Conservation (phyloP, 1,284 basidiomycete species). For the Tilletia walkeri region DNA sequence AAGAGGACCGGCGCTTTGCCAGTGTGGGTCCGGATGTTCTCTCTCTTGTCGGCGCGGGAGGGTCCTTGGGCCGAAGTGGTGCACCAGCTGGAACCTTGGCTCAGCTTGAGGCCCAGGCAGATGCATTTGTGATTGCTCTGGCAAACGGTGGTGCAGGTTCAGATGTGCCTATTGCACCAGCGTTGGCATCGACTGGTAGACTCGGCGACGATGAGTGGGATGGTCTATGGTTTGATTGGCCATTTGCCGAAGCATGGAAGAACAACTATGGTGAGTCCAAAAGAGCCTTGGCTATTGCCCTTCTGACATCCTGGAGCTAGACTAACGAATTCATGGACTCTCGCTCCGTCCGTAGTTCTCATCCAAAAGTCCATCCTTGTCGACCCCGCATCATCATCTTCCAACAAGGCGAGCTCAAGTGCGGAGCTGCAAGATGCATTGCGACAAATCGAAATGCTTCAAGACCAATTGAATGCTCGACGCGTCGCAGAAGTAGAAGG, state of each 20-base stretch:
- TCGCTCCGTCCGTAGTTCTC: conserved; percentile 17
- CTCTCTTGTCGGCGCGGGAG: conserved; percentile 24
- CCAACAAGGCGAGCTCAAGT: conserved; percentile 31
- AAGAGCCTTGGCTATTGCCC: not conserved
- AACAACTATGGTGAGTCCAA: conserved; percentile 78
- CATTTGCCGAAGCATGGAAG: conserved; percentile 98
- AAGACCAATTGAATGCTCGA: conserved; percentile 25
- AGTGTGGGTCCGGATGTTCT: conserved; percentile 76
- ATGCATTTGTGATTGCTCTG: conserved; percentile 44
- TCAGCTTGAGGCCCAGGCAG: conserved; percentile 1
- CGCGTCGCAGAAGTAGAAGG: not conserved
- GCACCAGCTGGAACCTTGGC: not conserved
- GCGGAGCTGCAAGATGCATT: conserved; percentile 50
- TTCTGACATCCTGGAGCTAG: not conserved
- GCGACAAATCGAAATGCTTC: conserved; percentile 39
- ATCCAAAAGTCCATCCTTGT: conserved; percentile 47
- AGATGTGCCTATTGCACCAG: conserved; percentile 18
- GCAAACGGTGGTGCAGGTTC: conserved; percentile 40
- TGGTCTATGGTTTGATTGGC: conserved; percentile 98
- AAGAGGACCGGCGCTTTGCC: conserved; percentile 89
- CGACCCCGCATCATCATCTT: conserved; percentile 38
- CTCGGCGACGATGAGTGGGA: conserved; percentile 65
- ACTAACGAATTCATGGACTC: no score
- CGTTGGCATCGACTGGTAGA: conserved; percentile 7
- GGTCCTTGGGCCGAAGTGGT: not conserved